Percentiles rank a stretch among this genome's conserved stretches.
Evolutionary conservation across 1,139 yeast genomes (phyloP).

Genomic region (Magnusiomyces magnusii): DNA sequence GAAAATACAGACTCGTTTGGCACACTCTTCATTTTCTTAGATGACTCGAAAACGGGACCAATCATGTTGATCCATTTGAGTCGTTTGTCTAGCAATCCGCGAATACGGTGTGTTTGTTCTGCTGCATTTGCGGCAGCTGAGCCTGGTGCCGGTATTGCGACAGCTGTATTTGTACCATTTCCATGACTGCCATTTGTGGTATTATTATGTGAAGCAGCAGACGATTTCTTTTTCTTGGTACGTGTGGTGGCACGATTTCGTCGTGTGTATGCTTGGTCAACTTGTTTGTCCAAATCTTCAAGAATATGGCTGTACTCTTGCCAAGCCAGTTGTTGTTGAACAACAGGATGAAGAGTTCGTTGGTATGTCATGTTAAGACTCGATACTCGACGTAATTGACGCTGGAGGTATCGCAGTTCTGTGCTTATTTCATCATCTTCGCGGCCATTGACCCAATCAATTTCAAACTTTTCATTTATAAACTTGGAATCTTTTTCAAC

Average conservation of each 20-base stretch:
- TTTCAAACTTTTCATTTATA: slow-evolving; percentile 34
- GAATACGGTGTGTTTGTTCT: slow-evolving; percentile 56
- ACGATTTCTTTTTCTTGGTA: slow-evolving; percentile 51
- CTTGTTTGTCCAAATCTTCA: slow-evolving; percentile 93
- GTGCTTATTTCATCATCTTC: slow-evolving; percentile 95
- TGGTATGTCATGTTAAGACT: slow-evolving; percentile 61
- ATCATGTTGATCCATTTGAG: slow-evolving; percentile 82
- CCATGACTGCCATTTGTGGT: slow-evolving; percentile 7
- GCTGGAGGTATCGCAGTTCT: slow-evolving; percentile 69
- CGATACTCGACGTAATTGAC: slow-evolving; percentile 54
- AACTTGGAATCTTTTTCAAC: slow-evolving; percentile 4
- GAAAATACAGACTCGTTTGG: slow-evolving; percentile 57
- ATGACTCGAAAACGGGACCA: slow-evolving; percentile 69
- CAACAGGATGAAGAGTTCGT: slow-evolving; percentile 55
- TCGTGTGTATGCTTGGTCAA: slow-evolving; percentile 87
- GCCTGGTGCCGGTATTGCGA: slow-evolving; percentile 16
- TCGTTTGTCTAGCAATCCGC: slow-evolving; percentile 77
- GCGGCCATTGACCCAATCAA: slow-evolving; percentile 70
- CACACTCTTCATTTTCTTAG: slow-evolving; percentile 62
- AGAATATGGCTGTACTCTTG: slow-evolving; percentile 86
- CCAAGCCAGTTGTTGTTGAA: slow-evolving; percentile 92
- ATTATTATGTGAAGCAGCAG: slow-evolving; percentile 6
- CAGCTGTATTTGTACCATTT: not conserved
- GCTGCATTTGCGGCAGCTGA: slow-evolving; percentile 40
- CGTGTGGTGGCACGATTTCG: slow-evolving; percentile 76